phyloP scores from a whole-genome alignment of 306 rosid genomes.

The Quillaja saponaria region DNA sequence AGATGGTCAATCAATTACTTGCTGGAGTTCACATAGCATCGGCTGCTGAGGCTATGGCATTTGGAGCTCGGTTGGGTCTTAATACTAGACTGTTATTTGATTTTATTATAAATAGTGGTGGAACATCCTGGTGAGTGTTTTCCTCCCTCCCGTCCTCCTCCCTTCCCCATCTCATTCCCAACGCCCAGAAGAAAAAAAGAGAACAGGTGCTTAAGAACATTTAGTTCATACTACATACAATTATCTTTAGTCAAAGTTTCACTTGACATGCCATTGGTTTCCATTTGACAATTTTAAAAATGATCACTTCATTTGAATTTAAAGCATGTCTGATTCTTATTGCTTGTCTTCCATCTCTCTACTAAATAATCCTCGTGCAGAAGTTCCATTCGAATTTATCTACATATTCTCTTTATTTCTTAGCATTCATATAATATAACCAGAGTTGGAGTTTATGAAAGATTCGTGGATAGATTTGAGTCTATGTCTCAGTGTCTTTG shows the following conservation, averaged over 20 bases:
- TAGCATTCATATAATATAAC: not conserved
- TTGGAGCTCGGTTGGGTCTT: constrained; percentile 88
- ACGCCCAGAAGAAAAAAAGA: not conserved
- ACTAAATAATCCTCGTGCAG: not conserved
- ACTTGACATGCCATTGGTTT: no score
- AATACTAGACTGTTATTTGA: constrained; percentile 75
- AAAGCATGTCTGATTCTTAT: constrained; percentile 2
- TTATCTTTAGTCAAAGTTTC: no score
- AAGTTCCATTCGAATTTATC: not conserved
- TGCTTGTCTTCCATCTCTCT: constrained; percentile 9
- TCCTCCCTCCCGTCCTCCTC: constrained; percentile 10
- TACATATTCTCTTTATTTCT: not conserved
- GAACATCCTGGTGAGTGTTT: constrained; percentile 81
- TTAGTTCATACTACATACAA: no score
- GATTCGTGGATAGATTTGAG: no score
- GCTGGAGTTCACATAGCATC: constrained; percentile 99
- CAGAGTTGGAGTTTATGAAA: not conserved
- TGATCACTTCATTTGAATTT: not conserved
- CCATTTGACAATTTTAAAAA: not conserved
- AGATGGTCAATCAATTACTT: constrained; percentile 97
- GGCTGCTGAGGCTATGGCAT: constrained; percentile 94
- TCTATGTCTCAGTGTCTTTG: no score
- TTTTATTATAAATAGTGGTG: constrained; percentile 65
- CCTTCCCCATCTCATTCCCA: constrained; percentile 26
- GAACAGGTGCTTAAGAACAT: constrained; percentile 3